Evolutionary conservation across 495 filamentous ascomycete genomes (phyloP), one percentile per base, ranked within the genome.

Genomic region (Penicillium herquei): DNA sequence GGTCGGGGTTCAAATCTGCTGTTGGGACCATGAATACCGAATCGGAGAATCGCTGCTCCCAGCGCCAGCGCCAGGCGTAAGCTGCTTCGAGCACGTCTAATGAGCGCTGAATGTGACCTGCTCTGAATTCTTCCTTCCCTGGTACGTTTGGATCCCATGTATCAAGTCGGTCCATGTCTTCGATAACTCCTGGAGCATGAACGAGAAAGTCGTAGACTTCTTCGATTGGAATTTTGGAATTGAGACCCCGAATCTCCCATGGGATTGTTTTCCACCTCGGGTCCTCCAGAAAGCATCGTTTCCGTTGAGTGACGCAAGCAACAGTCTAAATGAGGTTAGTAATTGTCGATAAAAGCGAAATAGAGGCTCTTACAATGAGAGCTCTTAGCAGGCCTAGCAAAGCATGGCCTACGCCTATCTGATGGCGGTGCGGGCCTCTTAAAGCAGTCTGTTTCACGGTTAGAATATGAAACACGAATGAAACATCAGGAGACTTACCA

Each of bases 11-110:
- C 10, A 56, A 14, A 8, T 37, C 18, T 13, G 16, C n/a, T 0
- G 49, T 39, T 13, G 44, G 14, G 0, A 59, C 47, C 1, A 45
- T 3, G 7, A 46, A 58, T 26, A 58, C 51, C 3, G 57, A 35
- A 37, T 46, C 33, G 1, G 62, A 55, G 34, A 56, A 65, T 13
- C 48, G 30, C 5, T 39, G 18, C 17, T 58, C 42, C 54, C 61
- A 64, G 5, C 54, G 46, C 61, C 61, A 64, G 21, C 57, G 56
- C 57, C 61, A 64, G 8, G 54, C 12, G 37, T 61, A 64, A 7
- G 61, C 37, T 10, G 30, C 16, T 21, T 61, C 34, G 16, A 64
- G 39, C 2, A 52, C 49, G 9, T 44, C 34, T 1, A 54, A 35
- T 1, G 46, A 26, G 10, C 42, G 43, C 10, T 47, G 31, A 13